Evolutionary conservation across 2,329 filamentous ascomycete species (phyloP), one percentile per base, ranked within the genome.

Genomic region (Volutella citrinella): DNA sequence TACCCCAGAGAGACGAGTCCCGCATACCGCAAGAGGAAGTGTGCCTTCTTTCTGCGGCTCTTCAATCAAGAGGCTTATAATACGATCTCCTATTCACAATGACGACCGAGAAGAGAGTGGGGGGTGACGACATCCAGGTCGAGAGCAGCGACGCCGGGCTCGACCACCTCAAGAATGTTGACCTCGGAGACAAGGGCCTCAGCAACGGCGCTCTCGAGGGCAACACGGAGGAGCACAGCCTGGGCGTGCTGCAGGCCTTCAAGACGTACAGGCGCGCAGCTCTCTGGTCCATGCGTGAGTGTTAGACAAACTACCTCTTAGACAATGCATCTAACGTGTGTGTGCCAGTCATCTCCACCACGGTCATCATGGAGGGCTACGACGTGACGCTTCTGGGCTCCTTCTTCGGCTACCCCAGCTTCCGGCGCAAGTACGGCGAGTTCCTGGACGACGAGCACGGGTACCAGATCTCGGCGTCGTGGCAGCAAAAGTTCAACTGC

Each of bases 301-400:
- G 14, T 5, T 12, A n/a, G n/a, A n/a, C n/a, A n/a, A n/a, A n/a
- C n/a, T n/a, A n/a, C n/a, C n/a, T n/a, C n/a, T n/a, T n/a, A n/a
- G n/a, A n/a, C n/a, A n/a, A n/a, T n/a, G n/a, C n/a, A n/a, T n/a
- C n/a, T n/a, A n/a, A n/a, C n/a, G n/a, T n/a, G n/a, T n/a, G n/a
- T n/a, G n/a, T n/a, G n/a, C 12, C 28, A 64, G 59, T 60, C 35
- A 63, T 70, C 34, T 69, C 66, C 10, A 61, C 61, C n/a, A 62
- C 65, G 5, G 63, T 73, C 33, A 59, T 73, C 40, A 73, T 73
- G 70, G 70, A 72, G 39, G 70, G 70, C 4, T 73, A 73, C 49
- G 69, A 73, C 31, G 60, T 65, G 3, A 68, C 65, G 20, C 55
- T 74, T 1, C 49, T 74, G n/a, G 43, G 58, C n/a, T 65, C 61